Evolutionary conservation across 495 filamentous ascomycete genomes (phyloP), one percentile per base, ranked within the genome.

Genomic region (Penicillium coffeae): DNA sequence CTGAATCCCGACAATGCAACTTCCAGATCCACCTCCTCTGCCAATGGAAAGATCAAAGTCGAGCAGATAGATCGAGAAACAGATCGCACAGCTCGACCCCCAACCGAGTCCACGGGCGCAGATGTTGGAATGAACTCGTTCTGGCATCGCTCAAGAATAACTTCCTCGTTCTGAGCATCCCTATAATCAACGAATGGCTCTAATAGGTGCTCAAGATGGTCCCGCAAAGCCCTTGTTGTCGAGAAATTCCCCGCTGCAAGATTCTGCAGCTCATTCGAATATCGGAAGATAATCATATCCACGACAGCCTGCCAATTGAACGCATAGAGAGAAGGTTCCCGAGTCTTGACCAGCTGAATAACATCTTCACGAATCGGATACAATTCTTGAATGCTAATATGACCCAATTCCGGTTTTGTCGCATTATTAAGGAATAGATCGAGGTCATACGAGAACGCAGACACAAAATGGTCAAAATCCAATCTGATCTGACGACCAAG

Each of bases 391-490:
- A 55, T 12, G 12, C 60, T 60, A 6, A 73, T 58, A 34, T 71
- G 54, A 1, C 40, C 34, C 22, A 86, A 52, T 25, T 82, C 62
- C 0, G 80, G 82, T 15, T 79, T 57, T 0, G 42, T 42, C 8
- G 62, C 51, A 25, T 62, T 44, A 2, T 58, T 37, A 3, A 48
- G 48, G 53, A 78, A 80, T 13, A 85, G 50, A 49, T 84, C 76
- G 21, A 80, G 42, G 4, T 65, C 69, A 48, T 82, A 79, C 30
- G 69, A 73, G 47, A 75, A 83, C 2, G 74, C 80, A 0, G 78
- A 79, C 10, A 86, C 77, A 62, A 87, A 81, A 39, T 74, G 57
- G 0, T 81, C 78, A 51, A 80, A 86, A 60, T 87, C 80, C 21
- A 86, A 44, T 15, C 34, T 42, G 0, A 81, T 76, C 36, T 82